Evolutionary conservation across 129 eudicot genomes (phyloP), one percentile per base, ranked within the genome.

Genomic region (Saussurea involucrata): DNA sequence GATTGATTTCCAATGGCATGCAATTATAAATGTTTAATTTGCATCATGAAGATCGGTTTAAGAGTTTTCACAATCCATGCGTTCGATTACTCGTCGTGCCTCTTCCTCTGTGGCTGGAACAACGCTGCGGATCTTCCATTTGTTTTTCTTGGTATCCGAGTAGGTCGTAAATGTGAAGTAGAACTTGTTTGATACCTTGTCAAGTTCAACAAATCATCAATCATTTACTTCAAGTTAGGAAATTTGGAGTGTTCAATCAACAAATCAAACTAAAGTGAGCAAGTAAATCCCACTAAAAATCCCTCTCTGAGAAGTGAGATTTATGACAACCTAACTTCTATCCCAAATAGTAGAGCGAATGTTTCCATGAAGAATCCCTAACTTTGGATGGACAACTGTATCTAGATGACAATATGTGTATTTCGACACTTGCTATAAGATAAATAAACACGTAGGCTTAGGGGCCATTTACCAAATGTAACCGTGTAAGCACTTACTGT

Each of bases 91-190:
- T 18, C 97, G 92, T 5, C 92, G 84, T 15, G 97, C 98, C 83
- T 94, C 98, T 78, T 94, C 97, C 87, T 94, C 97, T 0, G 98
- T 91, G 10, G 90, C 93, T 22, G 98, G 98, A 66, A 94, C 92
- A 12, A 94, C 98, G 13, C 81, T 94, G 11, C 92, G 89, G n/a
- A 94, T 89, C 76, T 68, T 88, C 88, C 86, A 28, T 80, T 76
- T 70, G 8, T 53, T 53, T 53, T 53, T 70, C 61, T 74, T 49
- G 6, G 86, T 83, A 27, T 87, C 86, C n/a, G 87, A 17, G 22
- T 72, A 73, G 17, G 89, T 85, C 5, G 93, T 86, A 82, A 91
- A 94, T 32, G 98, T 94, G 90, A 94, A 94, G 93, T 94, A 94
- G 81, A 94, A 94, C 83, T 94, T 94, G 83, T 91, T 94, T 20